Evolutionary conservation across 208 protist genomes (phyloP).

Genomic region (Leishmania lainsoni): DNA sequence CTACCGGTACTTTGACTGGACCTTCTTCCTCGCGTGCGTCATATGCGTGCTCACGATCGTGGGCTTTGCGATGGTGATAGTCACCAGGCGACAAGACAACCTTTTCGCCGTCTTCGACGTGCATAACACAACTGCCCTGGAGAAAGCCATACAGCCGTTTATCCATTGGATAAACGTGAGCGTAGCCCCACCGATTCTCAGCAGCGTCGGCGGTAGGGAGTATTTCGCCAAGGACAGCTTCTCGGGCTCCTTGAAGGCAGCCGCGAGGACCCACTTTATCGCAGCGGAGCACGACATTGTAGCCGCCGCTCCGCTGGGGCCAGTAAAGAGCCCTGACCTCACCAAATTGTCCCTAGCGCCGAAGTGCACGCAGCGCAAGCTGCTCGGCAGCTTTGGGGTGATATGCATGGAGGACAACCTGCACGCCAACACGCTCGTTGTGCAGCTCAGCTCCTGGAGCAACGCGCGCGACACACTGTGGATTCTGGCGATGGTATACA

Average conservation of each 20-base stretch:
- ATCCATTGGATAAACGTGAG: conserved; percentile 28
- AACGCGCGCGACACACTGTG: conserved; percentile 66
- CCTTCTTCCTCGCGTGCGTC: conserved; percentile 57
- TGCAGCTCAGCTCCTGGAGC: conserved; percentile 72
- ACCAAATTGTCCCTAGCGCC: neutral
- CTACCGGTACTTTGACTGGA: conserved; percentile 69
- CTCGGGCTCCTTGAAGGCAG: neutral
- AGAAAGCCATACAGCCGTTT: conserved; percentile 38
- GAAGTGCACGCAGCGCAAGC: conserved; percentile 25
- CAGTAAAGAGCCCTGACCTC: neutral
- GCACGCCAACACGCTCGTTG: conserved; percentile 59
- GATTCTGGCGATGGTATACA: conserved; percentile 75
- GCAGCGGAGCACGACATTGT: neutral
- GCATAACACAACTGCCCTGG: conserved; percentile 34
- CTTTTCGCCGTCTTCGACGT: conserved; percentile 58
- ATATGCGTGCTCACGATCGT: conserved; percentile 52
- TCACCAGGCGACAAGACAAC: conserved; percentile 46
- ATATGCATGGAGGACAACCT: conserved; percentile 74
- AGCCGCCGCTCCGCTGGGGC: neutral
- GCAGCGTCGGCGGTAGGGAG: neutral
- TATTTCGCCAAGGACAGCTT: neutral
- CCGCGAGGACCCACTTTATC: neutral
- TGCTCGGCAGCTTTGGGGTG: conserved; percentile 50
- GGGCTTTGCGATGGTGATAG: conserved; percentile 58
- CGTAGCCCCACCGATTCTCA: neutral